Conservation (phyloP, 1,139 yeast species). For the Debaryomyces nepalensis region DNA sequence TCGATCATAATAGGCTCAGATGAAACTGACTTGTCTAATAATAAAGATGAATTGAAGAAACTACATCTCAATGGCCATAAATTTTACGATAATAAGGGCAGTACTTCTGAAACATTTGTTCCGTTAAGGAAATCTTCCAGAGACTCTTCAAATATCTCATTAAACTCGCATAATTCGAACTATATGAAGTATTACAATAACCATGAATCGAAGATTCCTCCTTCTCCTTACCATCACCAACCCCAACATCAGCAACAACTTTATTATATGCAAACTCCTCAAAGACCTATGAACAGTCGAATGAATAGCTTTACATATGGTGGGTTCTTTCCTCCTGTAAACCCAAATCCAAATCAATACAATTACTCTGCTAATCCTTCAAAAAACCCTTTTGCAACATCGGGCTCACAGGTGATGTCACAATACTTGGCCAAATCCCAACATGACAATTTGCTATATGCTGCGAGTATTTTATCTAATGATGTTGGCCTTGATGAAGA, state of each 20-base stretch:
- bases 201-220: constrained; percentile 18
- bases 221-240: constrained; percentile 22
- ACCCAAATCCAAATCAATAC: constrained; percentile 9
- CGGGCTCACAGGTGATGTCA: constrained; percentile 78
- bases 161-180: constrained; percentile 21
- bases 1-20: constrained; percentile 50
- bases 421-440: constrained; percentile 75
- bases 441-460: constrained; percentile 61
- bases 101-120: constrained; percentile 27
- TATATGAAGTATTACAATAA: constrained; percentile 20
- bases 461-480: constrained; percentile 45
- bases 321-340: constrained; percentile 12
- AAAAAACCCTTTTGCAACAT: constrained; percentile 37
- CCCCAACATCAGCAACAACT: constrained; percentile 24
- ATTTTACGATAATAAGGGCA: constrained; percentile 13
- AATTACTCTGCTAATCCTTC: constrained; percentile 10
- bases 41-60: constrained; percentile 17
- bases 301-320: constrained; percentile 7
- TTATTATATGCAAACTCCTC: constrained; percentile 16
- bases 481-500: constrained; percentile 18
- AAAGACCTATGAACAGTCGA: constrained; percentile 2
- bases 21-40: constrained; percentile 34
- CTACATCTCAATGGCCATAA: constrained; percentile 8
- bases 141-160: constrained; percentile 32
- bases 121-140: constrained; percentile 20